A percentile compares a stretch with the other conserved stretches of the same genome.
phyloP scores from a whole-genome alignment of 2,329 filamentous ascomycete genomes.

The Nemania sp. region DNA sequence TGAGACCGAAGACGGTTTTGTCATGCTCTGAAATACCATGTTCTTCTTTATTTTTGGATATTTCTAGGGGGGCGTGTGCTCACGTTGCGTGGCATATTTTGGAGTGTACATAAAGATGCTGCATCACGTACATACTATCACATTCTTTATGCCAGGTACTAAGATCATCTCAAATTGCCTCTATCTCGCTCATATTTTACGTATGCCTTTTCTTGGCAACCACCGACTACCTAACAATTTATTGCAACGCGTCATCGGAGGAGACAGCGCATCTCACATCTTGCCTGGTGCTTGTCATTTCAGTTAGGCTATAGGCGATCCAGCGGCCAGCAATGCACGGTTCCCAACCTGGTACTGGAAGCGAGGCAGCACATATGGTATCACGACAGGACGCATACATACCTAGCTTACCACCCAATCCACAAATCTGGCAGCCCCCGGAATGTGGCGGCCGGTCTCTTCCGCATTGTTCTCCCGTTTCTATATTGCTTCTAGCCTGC shows the following conservation, averaged over 20 bases:
- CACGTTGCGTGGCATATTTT: not conserved
- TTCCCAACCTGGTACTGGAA: conserved; percentile 23
- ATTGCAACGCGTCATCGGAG: conserved; percentile 24
- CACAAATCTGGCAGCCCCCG: conserved; percentile 32
- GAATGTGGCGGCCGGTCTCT: conserved; percentile 21
- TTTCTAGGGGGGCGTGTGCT: conserved; percentile 23
- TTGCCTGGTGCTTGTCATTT: conserved; percentile 17
- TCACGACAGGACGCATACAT: conserved; percentile 37
- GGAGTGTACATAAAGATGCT: conserved; percentile 15
- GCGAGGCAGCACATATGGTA: conserved; percentile 29
- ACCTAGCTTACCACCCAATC: conserved; percentile 27
- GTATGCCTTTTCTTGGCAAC: not conserved
- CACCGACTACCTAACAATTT: not conserved
- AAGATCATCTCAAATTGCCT: conserved; percentile 23
- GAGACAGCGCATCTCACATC: conserved; percentile 19
- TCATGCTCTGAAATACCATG: conserved; percentile 31
- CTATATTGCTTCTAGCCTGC: conserved; percentile 5
- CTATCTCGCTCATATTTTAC: not conserved
- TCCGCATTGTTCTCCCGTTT: conserved; percentile 11
- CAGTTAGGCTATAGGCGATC: conserved; percentile 21
- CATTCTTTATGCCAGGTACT: conserved; percentile 26
- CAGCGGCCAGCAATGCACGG: conserved; percentile 19
- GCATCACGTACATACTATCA: conserved; percentile 15
- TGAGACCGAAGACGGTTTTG: conserved; percentile 31
- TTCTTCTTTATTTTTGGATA: conserved; percentile 10